phyloP scores from a whole-genome alignment of 331 rosid species.

The Arachis monticola region DNA sequence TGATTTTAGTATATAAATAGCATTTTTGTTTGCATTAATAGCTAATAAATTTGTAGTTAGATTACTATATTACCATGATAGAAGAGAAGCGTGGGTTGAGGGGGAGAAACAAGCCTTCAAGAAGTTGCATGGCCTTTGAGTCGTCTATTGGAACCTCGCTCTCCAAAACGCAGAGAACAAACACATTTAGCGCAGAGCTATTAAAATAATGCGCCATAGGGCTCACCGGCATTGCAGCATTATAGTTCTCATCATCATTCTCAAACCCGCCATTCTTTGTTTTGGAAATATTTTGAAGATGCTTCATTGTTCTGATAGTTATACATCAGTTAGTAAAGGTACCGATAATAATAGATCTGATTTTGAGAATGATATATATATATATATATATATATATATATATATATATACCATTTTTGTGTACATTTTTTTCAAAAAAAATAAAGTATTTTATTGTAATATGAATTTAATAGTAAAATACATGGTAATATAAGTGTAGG shows the following conservation, averaged over 20 bases:
- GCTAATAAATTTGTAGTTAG: too few species aligned
- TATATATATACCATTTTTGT: too few species aligned
- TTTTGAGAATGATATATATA: too few species aligned
- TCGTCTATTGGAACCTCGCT: slow-evolving; percentile 26
- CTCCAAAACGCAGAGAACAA: slow-evolving; percentile 29
- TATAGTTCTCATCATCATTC: slow-evolving; percentile 2
- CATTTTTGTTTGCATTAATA: too few species aligned
- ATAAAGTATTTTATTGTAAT: too few species aligned
- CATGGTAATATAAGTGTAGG: too few species aligned
- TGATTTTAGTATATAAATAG: too few species aligned
- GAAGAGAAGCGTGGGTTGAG: slow-evolving; percentile 35
- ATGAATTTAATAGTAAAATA: too few species aligned
- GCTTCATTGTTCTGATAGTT: background rate
- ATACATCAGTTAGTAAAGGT: too few species aligned
- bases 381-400: too few species aligned
- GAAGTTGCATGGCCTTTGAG: background rate
- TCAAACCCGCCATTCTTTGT: background rate
- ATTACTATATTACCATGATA: background rate
- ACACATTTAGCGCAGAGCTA: slow-evolving; percentile 30
- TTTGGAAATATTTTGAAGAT: background rate
- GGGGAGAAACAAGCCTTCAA: slow-evolving; percentile 22
- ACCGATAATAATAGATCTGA: too few species aligned
- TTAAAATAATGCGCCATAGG: slow-evolving; percentile 16
- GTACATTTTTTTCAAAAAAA: too few species aligned
- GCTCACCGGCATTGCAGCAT: slow-evolving; percentile 22